A percentile compares a stretch with the other conserved stretches of the same genome.
Evolutionary conservation across 2,329 filamentous ascomycete genomes (phyloP).

Genomic region (Epicoccum sorghinum): DNA sequence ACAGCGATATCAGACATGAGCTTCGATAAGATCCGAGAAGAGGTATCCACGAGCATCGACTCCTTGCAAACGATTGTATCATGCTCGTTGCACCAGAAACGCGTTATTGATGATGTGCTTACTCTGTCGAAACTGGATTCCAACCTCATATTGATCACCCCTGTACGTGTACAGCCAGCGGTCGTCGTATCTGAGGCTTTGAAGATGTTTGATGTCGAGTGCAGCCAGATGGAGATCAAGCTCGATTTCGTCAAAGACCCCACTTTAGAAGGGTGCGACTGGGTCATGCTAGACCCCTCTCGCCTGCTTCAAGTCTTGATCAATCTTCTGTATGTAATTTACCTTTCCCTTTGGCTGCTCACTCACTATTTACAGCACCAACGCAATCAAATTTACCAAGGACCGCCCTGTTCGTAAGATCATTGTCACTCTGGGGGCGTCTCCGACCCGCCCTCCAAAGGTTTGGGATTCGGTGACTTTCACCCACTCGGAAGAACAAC

Average conservation of each 20-base stretch:
- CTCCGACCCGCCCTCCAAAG: slow-evolving; percentile 21
- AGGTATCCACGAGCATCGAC: slow-evolving; percentile 36
- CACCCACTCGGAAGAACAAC: slow-evolving; percentile 11
- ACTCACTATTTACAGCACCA: slow-evolving; percentile 36
- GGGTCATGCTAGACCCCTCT: slow-evolving; percentile 39
- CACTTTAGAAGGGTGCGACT: slow-evolving; percentile 48
- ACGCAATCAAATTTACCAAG: slow-evolving; percentile 47
- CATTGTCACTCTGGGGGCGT: slow-evolving; percentile 47
- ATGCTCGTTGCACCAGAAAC: slow-evolving; percentile 50
- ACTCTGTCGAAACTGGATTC: slow-evolving; percentile 42
- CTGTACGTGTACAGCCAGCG: slow-evolving; percentile 28
- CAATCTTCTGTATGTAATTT: slow-evolving; percentile 34
- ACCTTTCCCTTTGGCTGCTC: slow-evolving; percentile 28
- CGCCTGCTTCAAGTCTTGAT: slow-evolving; percentile 36
- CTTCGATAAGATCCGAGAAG: slow-evolving; percentile 16
- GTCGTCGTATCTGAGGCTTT: slow-evolving; percentile 32
- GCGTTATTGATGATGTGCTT: slow-evolving; percentile 50
- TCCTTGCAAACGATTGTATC: slow-evolving; percentile 40
- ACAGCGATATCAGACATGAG: slow-evolving; percentile 14
- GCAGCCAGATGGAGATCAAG: slow-evolving; percentile 44
- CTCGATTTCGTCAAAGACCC: slow-evolving; percentile 46
- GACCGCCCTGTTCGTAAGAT: slow-evolving; percentile 42
- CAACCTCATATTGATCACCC: slow-evolving; percentile 35
- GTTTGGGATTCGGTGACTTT: slow-evolving; percentile 27
- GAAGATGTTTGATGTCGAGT: slow-evolving; percentile 39